Evolutionary conservation across 2,329 filamentous ascomycete genomes (phyloP).

Genomic region (Beauveria scarabaeidicola): DNA sequence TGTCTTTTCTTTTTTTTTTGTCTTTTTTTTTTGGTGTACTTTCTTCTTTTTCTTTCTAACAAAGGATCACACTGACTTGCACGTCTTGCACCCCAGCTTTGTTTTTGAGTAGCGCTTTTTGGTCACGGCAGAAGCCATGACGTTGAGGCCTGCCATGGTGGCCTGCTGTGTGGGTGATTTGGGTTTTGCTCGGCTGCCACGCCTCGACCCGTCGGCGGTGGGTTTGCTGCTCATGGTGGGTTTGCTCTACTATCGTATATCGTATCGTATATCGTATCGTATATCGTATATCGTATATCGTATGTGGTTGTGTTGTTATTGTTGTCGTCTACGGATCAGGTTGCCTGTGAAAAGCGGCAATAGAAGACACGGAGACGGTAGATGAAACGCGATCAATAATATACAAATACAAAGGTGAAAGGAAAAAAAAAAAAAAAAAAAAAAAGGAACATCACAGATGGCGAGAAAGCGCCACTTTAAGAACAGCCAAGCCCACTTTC

Average conservation of each 20-base stretch:
- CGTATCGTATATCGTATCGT: background rate
- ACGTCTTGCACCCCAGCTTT: slow-evolving; percentile 12
- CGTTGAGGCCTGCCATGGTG: background rate
- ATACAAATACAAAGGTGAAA: background rate
- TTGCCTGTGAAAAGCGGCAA: background rate
- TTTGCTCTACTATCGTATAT: background rate
- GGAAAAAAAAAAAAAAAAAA: background rate
- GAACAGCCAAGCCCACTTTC: slow-evolving; percentile 2
- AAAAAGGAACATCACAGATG: background rate
- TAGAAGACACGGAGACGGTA: background rate
- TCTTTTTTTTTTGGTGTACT: background rate
- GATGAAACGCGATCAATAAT: background rate
- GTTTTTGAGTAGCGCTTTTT: slow-evolving; percentile 12
- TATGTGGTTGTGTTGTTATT: background rate
- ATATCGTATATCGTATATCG: background rate
- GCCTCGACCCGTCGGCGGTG: background rate
- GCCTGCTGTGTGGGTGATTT: background rate
- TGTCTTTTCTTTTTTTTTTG: background rate
- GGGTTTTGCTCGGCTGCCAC: background rate
- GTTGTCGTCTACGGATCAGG: background rate
- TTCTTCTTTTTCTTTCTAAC: background rate
- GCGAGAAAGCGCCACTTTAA: slow-evolving; percentile 9
- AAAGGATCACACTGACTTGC: slow-evolving; percentile 9
- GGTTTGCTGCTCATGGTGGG: background rate
- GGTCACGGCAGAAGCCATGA: background rate